Evolutionary conservation across 176 grass and related monocot genomes (phyloP), one percentile per base, ranked within the genome.

Genomic region (sorghum (Sorghum bicolor)): DNA sequence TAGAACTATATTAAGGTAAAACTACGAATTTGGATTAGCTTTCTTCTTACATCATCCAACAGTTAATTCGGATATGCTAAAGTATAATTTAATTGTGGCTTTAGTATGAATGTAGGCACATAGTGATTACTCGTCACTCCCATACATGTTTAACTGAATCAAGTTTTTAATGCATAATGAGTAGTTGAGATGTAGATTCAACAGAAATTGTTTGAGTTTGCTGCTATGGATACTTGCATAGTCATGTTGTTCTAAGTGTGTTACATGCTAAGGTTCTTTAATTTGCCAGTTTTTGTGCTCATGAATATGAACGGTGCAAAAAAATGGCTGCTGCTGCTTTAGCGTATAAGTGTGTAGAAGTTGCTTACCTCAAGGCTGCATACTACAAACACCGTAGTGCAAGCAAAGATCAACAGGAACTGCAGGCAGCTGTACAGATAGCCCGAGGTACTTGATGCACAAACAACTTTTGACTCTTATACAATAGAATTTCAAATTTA

Each of bases 301-400:
- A 87, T 94, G 79, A 75, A 39, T 97, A 90, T 77, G 92, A 97
- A 82, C 87, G 80, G 57, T 79, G 58, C 76, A 92, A 97, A 60
- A 79, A 88, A 86, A 92, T 87, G 89, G 92, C 89, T 84, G 76
- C 89, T 83, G 91, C 92, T 47, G 82, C 94, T 76, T 92, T 97
- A 85, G 94, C 94, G 76, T 94, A 88, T 76, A 97, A 97, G 75
- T 97, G 94, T 90, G 89, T 92, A 28, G 94, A 94, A 87, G 94
- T 97, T 67, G 92, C 94, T 64, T 94, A 97, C 80, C 70, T 97
- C 75, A 94, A 94, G 70, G 85, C 83, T 74, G 92, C 94, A 74
- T 97, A 86, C 79, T 97, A 81, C 71, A 94, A 92, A 88, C 80
- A 90, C 89, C 85, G 72, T 45, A 81, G 80, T 84, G 89, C 92